Percentiles rank a stretch among this genome's conserved stretches.
Evolutionary conservation across 148 eudicot genomes (phyloP).

Genomic region (Pouteria glomerata): DNA sequence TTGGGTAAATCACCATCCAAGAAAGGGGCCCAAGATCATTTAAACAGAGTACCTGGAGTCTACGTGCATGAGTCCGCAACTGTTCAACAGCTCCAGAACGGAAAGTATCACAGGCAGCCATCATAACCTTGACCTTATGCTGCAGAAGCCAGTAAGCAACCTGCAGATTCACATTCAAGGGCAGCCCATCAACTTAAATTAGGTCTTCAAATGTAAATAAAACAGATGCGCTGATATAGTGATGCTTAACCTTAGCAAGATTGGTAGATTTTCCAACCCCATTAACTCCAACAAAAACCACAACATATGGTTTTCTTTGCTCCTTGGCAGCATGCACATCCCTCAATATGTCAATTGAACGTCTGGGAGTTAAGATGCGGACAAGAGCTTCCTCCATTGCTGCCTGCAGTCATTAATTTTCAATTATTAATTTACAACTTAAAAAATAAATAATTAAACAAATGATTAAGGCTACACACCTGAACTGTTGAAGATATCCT

Average conservation of each 20-base stretch:
- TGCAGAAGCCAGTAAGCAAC: conserved; percentile 98
- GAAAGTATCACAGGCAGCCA: conserved; percentile 99
- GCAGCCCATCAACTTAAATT: conserved; percentile 9
- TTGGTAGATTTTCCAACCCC: conserved; percentile 99
- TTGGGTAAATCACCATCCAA: not conserved
- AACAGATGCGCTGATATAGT: not conserved
- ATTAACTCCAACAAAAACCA: conserved; percentile 98
- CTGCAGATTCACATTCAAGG: conserved; percentile 29
- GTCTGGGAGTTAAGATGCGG: conserved; percentile 90
- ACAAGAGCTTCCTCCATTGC: conserved; percentile 99
- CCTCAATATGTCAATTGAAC: conserved; percentile 95
- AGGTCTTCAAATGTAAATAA: not conserved
- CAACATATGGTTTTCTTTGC: conserved; percentile 91
- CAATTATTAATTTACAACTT: too few relatives aligned
- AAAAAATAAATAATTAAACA: too few relatives aligned
- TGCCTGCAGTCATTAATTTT: conserved; percentile 36
- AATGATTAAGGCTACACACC: conserved; percentile 30
- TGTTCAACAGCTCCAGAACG: conserved; percentile 99
- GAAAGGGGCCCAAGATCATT: not conserved
- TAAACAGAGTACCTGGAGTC: conserved; percentile 63
- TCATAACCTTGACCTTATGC: conserved; percentile 87
- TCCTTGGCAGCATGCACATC: conserved; percentile 98
- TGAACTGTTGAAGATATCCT: conserved; percentile 84
- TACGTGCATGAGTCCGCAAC: conserved; percentile 93
- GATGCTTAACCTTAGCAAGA: conserved; percentile 72